Conservation (phyloP, 495 filamentous ascomycete species). For the Aspergillus nidulans region DNA sequence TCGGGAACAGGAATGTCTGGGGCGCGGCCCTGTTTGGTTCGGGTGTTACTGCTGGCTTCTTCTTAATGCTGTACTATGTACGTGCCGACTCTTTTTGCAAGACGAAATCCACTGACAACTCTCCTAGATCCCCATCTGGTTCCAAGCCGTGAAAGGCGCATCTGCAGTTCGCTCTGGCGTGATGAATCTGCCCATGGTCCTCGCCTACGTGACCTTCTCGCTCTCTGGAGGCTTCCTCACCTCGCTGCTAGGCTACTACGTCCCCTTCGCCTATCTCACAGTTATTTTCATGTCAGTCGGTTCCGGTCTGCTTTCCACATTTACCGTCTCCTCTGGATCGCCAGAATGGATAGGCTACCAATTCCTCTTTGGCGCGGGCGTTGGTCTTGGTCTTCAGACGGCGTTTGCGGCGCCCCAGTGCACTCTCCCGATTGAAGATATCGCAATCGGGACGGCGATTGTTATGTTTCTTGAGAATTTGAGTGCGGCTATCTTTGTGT, state of each 20-base stretch:
- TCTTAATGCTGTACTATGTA: constrained; percentile 25
- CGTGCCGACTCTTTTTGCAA: neutral
- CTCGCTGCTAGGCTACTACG: constrained; percentile 58
- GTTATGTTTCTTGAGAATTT: constrained; percentile 65
- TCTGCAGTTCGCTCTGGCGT: constrained; percentile 33
- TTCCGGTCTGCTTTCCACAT: constrained; percentile 59
- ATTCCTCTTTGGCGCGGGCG: constrained; percentile 64
- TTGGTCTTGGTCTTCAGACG: constrained; percentile 72
- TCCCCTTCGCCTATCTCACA: constrained; percentile 53
- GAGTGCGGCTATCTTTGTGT: constrained; percentile 54
- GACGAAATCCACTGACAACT: too few species aligned
- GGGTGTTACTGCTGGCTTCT: constrained; percentile 23
- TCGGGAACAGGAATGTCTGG: constrained; percentile 48
- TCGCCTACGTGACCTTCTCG: constrained; percentile 39
- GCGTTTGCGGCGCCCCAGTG: constrained; percentile 61
- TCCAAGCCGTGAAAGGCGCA: constrained; percentile 56
- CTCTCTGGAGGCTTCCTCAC: constrained; percentile 44
- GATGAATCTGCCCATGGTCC: constrained; percentile 38
- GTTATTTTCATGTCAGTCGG: constrained; percentile 54
- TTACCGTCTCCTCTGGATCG: constrained; percentile 45
- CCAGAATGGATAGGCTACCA: constrained; percentile 66
- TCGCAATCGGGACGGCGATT: constrained; percentile 57
- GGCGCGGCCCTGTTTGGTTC: constrained; percentile 37
- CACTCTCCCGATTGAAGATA: constrained; percentile 50
- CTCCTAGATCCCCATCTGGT: constrained; percentile 70